A percentile compares a stretch with the other conserved stretches of the same genome.
These are phyloP conservation scores for Pyrus pyrifolia DNA, from an alignment of 306 rosid species.

Conservation along the genomic window DNA sequence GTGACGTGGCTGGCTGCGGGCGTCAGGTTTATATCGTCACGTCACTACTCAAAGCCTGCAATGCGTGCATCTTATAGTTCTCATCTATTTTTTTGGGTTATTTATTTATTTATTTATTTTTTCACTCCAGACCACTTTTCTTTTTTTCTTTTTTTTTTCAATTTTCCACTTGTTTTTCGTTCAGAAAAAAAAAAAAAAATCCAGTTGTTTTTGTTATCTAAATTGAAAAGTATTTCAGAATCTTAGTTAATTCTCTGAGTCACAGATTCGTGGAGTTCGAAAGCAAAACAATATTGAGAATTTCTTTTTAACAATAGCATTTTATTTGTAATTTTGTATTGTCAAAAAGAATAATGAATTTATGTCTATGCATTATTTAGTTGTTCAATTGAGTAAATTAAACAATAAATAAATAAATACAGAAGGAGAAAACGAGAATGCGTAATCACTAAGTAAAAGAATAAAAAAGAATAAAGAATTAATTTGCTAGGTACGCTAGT, in stretches of 20 bases:
- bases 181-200: too few species aligned
- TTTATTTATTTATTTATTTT: not conserved
- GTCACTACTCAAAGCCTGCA: not conserved
- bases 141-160: too few species aligned
- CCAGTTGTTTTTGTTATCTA: not conserved
- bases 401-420: too few species aligned
- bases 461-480: too few species aligned
- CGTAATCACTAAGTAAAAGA: too few species aligned
- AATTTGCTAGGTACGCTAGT: too few species aligned
- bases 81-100: not conserved
- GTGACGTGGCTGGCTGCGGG: conserved; percentile 46
- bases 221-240: not conserved
- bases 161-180: not conserved
- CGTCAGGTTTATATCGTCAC: conserved; percentile 43
- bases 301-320: not conserved
- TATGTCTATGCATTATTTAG: not conserved
- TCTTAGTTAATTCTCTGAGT: too few species aligned
- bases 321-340: not conserved
- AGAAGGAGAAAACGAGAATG: not conserved
- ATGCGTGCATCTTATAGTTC: not conserved
- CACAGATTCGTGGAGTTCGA: too few species aligned
- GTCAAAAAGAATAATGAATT: not conserved
- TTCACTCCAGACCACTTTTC: not conserved
- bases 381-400: too few species aligned
- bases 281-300: too few species aligned